Evolutionary conservation across 164 flowering plant species (phyloP).

Genomic region (Umbellularia californica): DNA sequence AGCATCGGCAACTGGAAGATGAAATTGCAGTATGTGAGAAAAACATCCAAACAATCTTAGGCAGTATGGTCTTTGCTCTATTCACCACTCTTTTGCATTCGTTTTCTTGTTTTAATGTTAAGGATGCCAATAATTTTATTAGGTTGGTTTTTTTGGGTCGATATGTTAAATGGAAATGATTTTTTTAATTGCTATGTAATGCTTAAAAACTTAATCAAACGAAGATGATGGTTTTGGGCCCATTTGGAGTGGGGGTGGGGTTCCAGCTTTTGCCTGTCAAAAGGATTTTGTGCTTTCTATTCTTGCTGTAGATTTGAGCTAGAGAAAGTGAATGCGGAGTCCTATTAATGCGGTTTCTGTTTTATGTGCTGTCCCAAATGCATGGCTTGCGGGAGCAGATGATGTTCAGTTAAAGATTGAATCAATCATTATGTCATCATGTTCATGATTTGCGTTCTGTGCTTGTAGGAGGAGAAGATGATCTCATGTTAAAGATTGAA

Average conservation of each 20-base stretch:
- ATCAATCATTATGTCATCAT: no score
- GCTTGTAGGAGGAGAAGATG: constrained; percentile 28
- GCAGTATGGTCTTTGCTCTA: constrained; percentile 26
- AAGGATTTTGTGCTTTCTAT: no score
- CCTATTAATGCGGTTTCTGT: background rate
- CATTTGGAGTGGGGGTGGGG: no score
- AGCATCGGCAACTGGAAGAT: constrained; percentile 50
- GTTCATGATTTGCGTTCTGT: background rate
- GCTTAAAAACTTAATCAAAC: no score
- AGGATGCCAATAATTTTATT: background rate
- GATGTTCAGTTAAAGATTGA: background rate
- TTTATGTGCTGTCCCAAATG: background rate
- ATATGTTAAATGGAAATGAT: background rate
- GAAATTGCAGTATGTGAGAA: constrained; percentile 57
- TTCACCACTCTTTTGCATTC: background rate
- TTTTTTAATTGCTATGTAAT: background rate
- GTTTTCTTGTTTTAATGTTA: background rate
- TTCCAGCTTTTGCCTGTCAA: no score
- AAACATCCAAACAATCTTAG: constrained; percentile 33
- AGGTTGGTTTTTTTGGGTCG: background rate
- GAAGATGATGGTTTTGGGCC: no score
- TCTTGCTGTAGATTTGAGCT: no score
- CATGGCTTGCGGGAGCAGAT: background rate
- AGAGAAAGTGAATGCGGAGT: background rate
- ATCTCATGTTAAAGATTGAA: constrained; percentile 36